Conservation (phyloP, 208 protist genomes). For the Trichomonas vaginalis region DNA sequence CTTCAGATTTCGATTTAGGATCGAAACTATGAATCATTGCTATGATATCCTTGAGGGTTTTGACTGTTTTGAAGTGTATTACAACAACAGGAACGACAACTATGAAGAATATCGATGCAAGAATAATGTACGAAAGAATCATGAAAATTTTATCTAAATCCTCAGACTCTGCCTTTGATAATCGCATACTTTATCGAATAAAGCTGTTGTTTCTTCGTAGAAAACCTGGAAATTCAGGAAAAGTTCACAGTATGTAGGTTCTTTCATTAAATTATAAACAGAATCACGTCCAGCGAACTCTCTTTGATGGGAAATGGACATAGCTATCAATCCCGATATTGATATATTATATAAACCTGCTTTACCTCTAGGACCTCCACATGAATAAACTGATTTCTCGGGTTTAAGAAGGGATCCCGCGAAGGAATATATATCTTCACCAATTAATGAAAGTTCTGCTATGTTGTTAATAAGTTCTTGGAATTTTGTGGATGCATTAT, state of each 20-base stretch:
- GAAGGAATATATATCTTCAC: not conserved
- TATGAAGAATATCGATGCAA: not conserved
- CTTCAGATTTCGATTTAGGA: not conserved
- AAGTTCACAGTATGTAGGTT: not conserved
- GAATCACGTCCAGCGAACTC: not conserved
- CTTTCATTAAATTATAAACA: not conserved
- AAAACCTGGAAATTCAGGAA: not conserved
- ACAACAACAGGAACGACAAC: not conserved
- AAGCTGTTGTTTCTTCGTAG: not conserved
- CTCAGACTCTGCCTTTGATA: too few species aligned
- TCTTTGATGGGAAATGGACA: not conserved
- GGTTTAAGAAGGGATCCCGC: not conserved
- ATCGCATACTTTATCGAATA: too few species aligned
- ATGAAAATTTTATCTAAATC: not conserved
- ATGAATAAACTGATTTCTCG: not conserved
- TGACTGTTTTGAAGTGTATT: not conserved
- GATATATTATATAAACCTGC: not conserved
- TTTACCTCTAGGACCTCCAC: not conserved
- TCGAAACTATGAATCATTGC: not conserved
- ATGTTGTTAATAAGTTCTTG: not conserved
- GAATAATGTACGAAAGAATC: not conserved
- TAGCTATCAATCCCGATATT: not conserved
- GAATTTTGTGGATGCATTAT: not conserved
- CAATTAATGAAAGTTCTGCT: not conserved
- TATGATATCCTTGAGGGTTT: not conserved